Evolutionary conservation across 2,329 filamentous ascomycete species (phyloP).

Genomic region (Xylariomycetidae sp.): DNA sequence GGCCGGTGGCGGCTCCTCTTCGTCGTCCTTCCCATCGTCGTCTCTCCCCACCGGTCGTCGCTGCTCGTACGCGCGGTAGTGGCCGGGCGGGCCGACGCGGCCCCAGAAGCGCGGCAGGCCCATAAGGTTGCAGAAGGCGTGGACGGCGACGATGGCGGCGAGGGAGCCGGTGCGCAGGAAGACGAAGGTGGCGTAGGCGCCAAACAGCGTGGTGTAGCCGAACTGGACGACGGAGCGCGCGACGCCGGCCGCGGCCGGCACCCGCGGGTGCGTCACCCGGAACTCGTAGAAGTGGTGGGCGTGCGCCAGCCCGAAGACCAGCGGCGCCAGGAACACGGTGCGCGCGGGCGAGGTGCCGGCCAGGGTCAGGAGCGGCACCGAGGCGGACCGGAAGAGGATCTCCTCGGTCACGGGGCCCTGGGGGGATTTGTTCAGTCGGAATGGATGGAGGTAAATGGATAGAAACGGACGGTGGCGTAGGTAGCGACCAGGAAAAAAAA

Average conservation of each 20-base stretch:
- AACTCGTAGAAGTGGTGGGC: slow-evolving; percentile 97
- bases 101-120: slow-evolving; percentile 86
- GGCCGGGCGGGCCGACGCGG: slow-evolving; percentile 47
- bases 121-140: slow-evolving; percentile 89
- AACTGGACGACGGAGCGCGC: slow-evolving; percentile 77
- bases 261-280: slow-evolving; percentile 68
- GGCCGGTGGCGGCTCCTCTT: slow-evolving; percentile 27
- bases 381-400: slow-evolving; percentile 82
- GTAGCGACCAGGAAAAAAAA: neutral
- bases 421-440: neutral
- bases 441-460: neutral
- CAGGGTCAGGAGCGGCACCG: slow-evolving; percentile 75
- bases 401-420: slow-evolving; percentile 89
- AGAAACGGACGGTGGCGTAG: neutral
- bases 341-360: slow-evolving; percentile 49
- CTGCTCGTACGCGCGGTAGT: too few species aligned
- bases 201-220: slow-evolving; percentile 85
- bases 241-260: slow-evolving; percentile 56
- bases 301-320: slow-evolving; percentile 91
- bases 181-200: slow-evolving; percentile 85
- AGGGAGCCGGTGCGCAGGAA: slow-evolving; percentile 82
- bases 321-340: slow-evolving; percentile 75
- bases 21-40: slow-evolving; percentile 13
- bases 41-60: too few species aligned
- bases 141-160: slow-evolving; percentile 66